Base-by-base conservation (phyloP, 2,329 filamentous ascomycete genomes). In the Cadophora sp. region DNA sequence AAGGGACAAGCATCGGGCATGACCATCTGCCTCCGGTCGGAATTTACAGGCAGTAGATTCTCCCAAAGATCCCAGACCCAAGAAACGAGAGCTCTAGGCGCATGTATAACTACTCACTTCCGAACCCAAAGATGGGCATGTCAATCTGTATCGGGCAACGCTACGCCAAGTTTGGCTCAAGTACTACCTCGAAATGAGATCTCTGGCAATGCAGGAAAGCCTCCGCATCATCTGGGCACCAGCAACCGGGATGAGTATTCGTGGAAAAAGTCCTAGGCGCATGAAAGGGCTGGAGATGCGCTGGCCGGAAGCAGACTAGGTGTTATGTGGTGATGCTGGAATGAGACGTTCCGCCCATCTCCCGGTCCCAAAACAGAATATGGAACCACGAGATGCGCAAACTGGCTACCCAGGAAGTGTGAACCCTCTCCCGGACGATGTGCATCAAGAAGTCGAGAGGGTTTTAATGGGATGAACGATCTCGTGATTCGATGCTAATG, bases 321-420 rank as follows among this genome's bases (percentile, higher is more conserved):
- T 46, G 26, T 31, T 37, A 22, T 31, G 50, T 46, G 62, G 50
- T 48, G 22, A 43, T 46, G 55, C 66, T 65, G 68, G 68, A 72
- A 66, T 56, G 60, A 50, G 50, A 69, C n/a, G 27, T 59, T 71
- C 69, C 69, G 66, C 50, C n/a, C 27, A 62, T 29, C 46, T 62
- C 22, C 40, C 24, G 43, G 34, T 37, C 37, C 59, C 1, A 50
- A 62, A 62, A 50, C 40, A 50, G 59, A 62, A 22, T 55, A 63
- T 37, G 61, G 61, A 63, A 55, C 61, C 29, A 40, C 11, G 19
- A 55, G 64, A 48, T 56, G 60, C 62, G 64, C 40, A 59, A 37
- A 55, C 29, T 22, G 48, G 46, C 37, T 53, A 37, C 31, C 34
- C 26, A 31, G 64, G 27, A 64, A 55, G 26, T 48, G 29, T 26